phyloP scores from a whole-genome alignment of 345 rosid genomes.

The Zanthoxylum bungeanum region DNA sequence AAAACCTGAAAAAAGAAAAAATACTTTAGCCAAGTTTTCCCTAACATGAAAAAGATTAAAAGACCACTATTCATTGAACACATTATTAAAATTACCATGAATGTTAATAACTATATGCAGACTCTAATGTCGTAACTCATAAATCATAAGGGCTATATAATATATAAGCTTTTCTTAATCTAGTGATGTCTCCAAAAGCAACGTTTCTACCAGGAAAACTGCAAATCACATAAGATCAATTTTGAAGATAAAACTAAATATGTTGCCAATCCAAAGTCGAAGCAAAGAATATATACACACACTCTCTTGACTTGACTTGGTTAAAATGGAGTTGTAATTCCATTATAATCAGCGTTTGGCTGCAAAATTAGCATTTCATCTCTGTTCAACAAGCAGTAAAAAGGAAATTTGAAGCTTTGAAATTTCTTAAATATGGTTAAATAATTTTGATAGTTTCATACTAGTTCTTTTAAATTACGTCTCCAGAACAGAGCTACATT shows the following conservation, averaged over 20 bases:
- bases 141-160: not conserved
- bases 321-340: not conserved
- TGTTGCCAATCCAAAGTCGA: not conserved
- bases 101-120: not conserved
- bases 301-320: not conserved
- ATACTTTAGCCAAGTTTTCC: not conserved
- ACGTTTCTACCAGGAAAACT: not conserved
- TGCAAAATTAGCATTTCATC: not conserved
- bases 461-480: not conserved
- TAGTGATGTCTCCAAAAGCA: not conserved
- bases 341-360: not conserved
- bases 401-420: not conserved
- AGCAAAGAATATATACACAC: not conserved
- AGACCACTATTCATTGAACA: not conserved
- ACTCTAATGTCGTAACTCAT: not conserved
- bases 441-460: not conserved
- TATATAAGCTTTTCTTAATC: not conserved
- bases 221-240: not conserved
- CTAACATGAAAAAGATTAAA: not conserved
- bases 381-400: not conserved
- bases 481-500: not conserved
- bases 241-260: not conserved
- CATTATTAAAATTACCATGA: not conserved
- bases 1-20: conserved; percentile 48
- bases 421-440: not conserved